Base-by-base conservation (phyloP, 1,139 yeast species). In the Groenewaldozyma sp. region DNA sequence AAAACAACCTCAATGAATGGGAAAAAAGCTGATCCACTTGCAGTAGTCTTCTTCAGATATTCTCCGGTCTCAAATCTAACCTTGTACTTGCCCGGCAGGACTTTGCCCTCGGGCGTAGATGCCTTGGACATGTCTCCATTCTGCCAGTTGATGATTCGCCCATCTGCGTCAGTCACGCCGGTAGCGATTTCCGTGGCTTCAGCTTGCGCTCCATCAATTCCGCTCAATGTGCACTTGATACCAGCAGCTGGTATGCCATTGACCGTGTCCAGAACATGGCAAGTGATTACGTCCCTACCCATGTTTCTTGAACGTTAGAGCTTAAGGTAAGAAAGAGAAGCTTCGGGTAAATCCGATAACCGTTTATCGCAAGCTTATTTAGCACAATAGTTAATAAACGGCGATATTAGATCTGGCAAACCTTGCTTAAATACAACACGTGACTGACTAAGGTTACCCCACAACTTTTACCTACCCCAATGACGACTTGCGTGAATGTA, bases 211-310 rank as follows among this genome's bases (percentile, higher is more conserved):
- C 49, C 57, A 9, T 50, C 55, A 32, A 59, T 38, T 32, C 44
- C 37, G 52, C 55, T 35, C 39, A 60, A 44, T 42, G 55, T 40
- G 52, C 67, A 34, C 68, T 51, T 47, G 14, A 87, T 88, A 17
- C 68, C 70, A 0, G 63, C 55, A 0, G 95, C 95, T 0, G 96
- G 96, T 45, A 66, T 71, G 1, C 96, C 96, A 10, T 69, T 62
- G n/a, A 82, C 76, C 4, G 95, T 86, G 53, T 87, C 95, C 29
- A 87, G 67, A 13, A 87, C 75, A 59, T 87, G 96, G 60, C 95
- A 86, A 5, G 95, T 84, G 37, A 87, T 74, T 9, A 31, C 41
- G 16, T 39, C 45, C 27, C 39, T 18, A 10, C 40, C 19, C 45
- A 42, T 42, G 13, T 28, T 28, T 14, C n/a, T 13, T 7, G 31